These are phyloP conservation scores for Globisporangium rhizosaccharum DNA, from an alignment of 352 stramenopile genomes.

Conservation along the genomic window DNA sequence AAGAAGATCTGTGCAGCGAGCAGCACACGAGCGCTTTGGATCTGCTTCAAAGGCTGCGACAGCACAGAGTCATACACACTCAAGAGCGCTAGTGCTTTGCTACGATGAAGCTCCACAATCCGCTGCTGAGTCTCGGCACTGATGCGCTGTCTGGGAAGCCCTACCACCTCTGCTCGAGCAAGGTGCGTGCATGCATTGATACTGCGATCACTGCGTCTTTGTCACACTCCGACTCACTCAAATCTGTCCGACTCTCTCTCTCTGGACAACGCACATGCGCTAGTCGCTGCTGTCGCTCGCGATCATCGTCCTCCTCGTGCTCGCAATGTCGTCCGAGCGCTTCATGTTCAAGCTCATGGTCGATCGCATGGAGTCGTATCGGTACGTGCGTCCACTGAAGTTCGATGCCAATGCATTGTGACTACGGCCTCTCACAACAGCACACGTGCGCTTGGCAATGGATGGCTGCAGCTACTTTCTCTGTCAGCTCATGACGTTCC, in stretches of 20 bases:
- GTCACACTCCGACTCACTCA: background rate
- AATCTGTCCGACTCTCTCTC: background rate
- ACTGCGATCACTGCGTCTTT: background rate
- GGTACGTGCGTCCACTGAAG: constrained; percentile 21
- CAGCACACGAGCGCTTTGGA: too few species aligned
- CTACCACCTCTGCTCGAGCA: constrained; percentile 78
- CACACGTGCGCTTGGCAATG: background rate
- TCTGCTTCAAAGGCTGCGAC: too few species aligned
- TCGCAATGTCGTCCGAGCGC: constrained; percentile 75
- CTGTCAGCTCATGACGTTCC: constrained; percentile 81
- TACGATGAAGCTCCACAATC: constrained; percentile 62
- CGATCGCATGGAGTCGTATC: constrained; percentile 87
- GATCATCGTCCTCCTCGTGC: constrained; percentile 64
- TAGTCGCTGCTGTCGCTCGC: constrained; percentile 76
- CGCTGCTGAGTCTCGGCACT: constrained; percentile 78
- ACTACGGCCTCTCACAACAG: background rate
- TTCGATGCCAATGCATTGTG: too few species aligned
- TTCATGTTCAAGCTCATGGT: constrained; percentile 88
- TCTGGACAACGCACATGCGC: background rate
- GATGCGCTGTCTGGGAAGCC: constrained; percentile 82
- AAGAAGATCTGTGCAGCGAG: too few species aligned
- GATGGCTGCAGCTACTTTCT: constrained; percentile 66
- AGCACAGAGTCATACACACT: background rate
- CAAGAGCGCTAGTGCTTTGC: too few species aligned
- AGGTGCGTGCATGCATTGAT: constrained; percentile 31